These are phyloP conservation scores for Ustilago esculenta DNA, from an alignment of 1,284 basidiomycete genomes.

Conservation along the genomic window DNA sequence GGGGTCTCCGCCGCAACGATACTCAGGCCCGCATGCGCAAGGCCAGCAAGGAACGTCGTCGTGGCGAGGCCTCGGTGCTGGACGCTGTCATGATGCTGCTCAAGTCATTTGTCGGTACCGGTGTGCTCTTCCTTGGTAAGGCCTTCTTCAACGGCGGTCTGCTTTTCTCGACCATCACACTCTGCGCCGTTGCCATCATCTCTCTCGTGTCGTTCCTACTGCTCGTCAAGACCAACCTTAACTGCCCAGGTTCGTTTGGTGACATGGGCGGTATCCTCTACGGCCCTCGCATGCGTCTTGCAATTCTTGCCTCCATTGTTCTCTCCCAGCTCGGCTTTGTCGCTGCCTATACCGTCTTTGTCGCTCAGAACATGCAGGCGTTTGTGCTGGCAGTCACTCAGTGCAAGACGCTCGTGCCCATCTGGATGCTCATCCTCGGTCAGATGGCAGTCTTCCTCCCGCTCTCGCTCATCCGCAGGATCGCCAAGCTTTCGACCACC, in stretches of 20 bases:
- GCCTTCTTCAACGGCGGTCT: constrained; percentile 97
- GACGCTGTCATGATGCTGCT: constrained; percentile 67
- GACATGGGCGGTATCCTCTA: constrained; percentile 95
- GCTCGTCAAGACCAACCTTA: constrained; percentile 86
- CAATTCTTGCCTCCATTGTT: constrained; percentile 87
- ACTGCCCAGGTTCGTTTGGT: constrained; percentile 91
- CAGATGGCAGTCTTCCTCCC: constrained; percentile 81
- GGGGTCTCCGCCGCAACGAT: constrained; percentile 33
- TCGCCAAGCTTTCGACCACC: constrained; percentile 83
- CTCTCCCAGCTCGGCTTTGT: constrained; percentile 90
- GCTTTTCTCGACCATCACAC: constrained; percentile 83
- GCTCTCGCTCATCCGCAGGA: constrained; percentile 59
- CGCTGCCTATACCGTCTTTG: constrained; percentile 92
- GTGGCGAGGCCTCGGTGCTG: constrained; percentile 60
- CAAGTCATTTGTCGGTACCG: constrained; percentile 96
- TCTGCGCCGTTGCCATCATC: constrained; percentile 83
- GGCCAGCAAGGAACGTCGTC: constrained; percentile 49
- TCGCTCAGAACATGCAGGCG: constrained; percentile 84
- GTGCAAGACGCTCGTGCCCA: constrained; percentile 77
- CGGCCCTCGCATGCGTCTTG: constrained; percentile 88
- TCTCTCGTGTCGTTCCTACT: constrained; percentile 95
- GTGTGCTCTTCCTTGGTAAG: constrained; percentile 93
- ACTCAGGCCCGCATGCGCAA: constrained; percentile 51
- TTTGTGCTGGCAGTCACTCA: constrained; percentile 86
- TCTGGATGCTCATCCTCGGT: constrained; percentile 82